A percentile compares a stretch with the other conserved stretches of the same genome.
These are phyloP conservation scores for Cinnamomum chago DNA, from an alignment of 164 flowering plant species.

Conservation along the genomic window DNA sequence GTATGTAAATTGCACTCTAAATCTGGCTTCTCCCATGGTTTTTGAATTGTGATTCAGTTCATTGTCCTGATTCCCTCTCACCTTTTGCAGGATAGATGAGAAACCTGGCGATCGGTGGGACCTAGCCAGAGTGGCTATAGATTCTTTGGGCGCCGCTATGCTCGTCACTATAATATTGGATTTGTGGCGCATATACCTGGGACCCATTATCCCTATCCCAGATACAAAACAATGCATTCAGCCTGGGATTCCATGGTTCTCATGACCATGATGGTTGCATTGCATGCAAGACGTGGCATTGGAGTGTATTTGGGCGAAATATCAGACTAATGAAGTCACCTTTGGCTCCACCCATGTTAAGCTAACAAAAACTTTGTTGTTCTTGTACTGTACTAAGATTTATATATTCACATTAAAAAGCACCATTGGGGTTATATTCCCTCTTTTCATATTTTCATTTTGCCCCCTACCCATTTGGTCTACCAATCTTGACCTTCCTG, in stretches of 20 bases:
- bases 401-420: too few relatives aligned
- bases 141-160: slow-evolving; percentile 94
- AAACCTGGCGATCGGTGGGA: slow-evolving; percentile 72
- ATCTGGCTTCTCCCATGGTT: neutral
- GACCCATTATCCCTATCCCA: slow-evolving; percentile 62
- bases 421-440: too few relatives aligned
- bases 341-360: too few relatives aligned
- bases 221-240: slow-evolving; percentile 56
- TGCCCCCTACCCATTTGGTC: too few relatives aligned
- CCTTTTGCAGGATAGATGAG: slow-evolving; percentile 70
- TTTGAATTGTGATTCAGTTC: neutral
- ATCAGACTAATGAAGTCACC: too few relatives aligned
- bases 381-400: too few relatives aligned
- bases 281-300: neutral
- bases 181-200: slow-evolving; percentile 83
- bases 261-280: slow-evolving; percentile 20
- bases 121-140: slow-evolving; percentile 78
- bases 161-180: slow-evolving; percentile 89
- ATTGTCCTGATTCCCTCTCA: neutral
- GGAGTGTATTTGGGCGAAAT: neutral
- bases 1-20: too few relatives aligned
- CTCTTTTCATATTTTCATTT: too few relatives aligned
- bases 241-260: slow-evolving; percentile 81
- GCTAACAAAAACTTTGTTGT: too few relatives aligned
- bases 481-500: too few relatives aligned